Conservation (phyloP, 108 stramenopile species). For the Cyclotella baltica region DNA sequence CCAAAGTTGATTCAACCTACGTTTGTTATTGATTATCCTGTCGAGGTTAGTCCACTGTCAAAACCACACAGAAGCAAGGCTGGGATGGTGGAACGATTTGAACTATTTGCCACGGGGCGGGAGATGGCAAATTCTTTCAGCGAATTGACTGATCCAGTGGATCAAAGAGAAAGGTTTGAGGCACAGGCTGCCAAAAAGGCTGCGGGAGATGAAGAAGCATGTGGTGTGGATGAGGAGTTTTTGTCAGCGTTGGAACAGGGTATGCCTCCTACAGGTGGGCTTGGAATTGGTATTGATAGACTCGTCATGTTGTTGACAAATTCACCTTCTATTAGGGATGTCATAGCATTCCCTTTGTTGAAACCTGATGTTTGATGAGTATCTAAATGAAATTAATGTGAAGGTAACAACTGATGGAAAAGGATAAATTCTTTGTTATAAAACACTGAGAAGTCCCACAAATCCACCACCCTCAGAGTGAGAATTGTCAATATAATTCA, state of each 20-base stretch:
- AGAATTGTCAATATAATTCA: no score
- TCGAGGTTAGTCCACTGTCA: slow-evolving; percentile 97
- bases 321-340: slow-evolving; percentile 96
- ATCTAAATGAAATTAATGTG: no score
- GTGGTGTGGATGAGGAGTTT: slow-evolving; percentile 98
- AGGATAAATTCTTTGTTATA: no score
- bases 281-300: slow-evolving; percentile 99
- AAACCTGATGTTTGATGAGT: slow-evolving; percentile 56
- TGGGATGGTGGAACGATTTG: slow-evolving; percentile 96
- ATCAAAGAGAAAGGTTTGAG: slow-evolving; percentile 96
- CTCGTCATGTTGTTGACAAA: slow-evolving; percentile 98
- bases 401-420: no score
- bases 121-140: slow-evolving; percentile 98
- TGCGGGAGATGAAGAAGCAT: slow-evolving; percentile 97
- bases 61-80: slow-evolving; percentile 95
- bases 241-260: slow-evolving; percentile 95
- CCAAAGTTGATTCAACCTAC: slow-evolving; percentile 96
- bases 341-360: slow-evolving; percentile 97
- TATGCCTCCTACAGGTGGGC: slow-evolving; percentile 98
- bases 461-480: no score
- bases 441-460: no score
- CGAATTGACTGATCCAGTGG: slow-evolving; percentile 98
- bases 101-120: slow-evolving; percentile 95
- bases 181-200: slow-evolving; percentile 94
- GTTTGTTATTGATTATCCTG: slow-evolving; percentile 97